phyloP scores from a whole-genome alignment of 805 yeast genomes.

The Lipomyces kockii region DNA sequence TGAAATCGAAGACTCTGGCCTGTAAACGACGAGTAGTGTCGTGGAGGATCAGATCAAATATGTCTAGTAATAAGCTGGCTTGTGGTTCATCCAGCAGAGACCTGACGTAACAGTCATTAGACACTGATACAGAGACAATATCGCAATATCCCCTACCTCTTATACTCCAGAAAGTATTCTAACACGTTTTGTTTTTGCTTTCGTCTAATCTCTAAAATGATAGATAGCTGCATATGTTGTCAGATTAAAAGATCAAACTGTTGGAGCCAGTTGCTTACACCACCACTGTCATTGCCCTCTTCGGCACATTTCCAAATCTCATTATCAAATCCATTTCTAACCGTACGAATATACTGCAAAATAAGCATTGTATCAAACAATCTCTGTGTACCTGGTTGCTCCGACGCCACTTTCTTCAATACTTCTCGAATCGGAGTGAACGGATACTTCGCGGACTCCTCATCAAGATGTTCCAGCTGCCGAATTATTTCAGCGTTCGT shows the following conservation, averaged over 20 bases:
- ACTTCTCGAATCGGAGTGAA: slow-evolving; percentile 28
- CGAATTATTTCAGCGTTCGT: slow-evolving; percentile 10
- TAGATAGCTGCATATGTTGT: slow-evolving; percentile 11
- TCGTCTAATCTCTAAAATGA: slow-evolving; percentile 23
- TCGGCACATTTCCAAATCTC: slow-evolving; percentile 15
- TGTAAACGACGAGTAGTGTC: not conserved
- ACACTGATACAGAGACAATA: not conserved
- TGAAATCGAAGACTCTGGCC: not conserved
- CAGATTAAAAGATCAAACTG: not conserved
- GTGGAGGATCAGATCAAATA: slow-evolving; percentile 11
- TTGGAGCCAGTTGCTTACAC: not conserved
- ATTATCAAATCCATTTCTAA: slow-evolving; percentile 16
- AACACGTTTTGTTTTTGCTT: slow-evolving; percentile 1
- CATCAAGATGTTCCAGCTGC: slow-evolving; percentile 6
- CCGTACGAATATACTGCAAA: slow-evolving; percentile 12
- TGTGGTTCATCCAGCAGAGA: slow-evolving; percentile 10
- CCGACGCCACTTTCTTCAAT: not conserved
- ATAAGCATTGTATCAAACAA: slow-evolving; percentile 33
- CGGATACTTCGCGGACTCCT: slow-evolving; percentile 10
- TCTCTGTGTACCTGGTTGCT: not conserved
- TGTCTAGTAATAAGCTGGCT: slow-evolving; percentile 4
- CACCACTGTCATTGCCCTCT: slow-evolving; percentile 28
- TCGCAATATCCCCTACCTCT: slow-evolving; percentile 6
- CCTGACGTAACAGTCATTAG: not conserved
- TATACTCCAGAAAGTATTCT: slow-evolving; percentile 10